phyloP scores from a whole-genome alignment of 2,329 filamentous ascomycete genomes.

The Colletotrichum simmondsii region DNA sequence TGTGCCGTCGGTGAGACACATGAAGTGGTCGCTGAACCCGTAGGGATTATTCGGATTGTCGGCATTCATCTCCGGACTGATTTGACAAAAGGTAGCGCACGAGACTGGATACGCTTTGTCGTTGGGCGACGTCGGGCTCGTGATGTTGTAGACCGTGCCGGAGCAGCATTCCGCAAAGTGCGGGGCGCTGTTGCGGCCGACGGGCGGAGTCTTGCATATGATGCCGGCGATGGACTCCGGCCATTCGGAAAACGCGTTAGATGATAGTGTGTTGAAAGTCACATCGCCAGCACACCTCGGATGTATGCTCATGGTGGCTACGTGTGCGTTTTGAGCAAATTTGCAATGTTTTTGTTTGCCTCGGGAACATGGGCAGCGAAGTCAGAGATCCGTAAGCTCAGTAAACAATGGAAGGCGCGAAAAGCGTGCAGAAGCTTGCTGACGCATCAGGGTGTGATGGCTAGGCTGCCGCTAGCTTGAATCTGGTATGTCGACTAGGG shows the following conservation, averaged over 20 bases:
- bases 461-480: too few species aligned
- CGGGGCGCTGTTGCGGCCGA: neutral
- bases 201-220: conserved; percentile 20
- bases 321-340: neutral
- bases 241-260: neutral
- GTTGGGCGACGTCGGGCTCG: neutral
- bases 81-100: conserved; percentile 14
- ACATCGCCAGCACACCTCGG: neutral
- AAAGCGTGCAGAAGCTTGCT: too few species aligned
- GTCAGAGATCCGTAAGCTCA: too few species aligned
- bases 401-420: too few species aligned
- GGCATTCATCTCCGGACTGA: conserved; percentile 1
- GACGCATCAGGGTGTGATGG: too few species aligned
- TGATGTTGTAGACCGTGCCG: conserved; percentile 20
- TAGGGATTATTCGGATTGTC: neutral
- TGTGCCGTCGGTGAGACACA: conserved; percentile 15
- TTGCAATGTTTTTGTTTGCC: too few species aligned
- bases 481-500: too few species aligned
- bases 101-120: conserved; percentile 6
- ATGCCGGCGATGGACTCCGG: conserved; percentile 1
- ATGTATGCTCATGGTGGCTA: neutral
- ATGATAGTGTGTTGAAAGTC: neutral
- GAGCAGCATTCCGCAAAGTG: conserved; percentile 20
- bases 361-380: too few species aligned
- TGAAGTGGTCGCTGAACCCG: conserved; percentile 13